Base-by-base conservation (phyloP, 495 filamentous ascomycete genomes). In the Letharia columbiana region DNA sequence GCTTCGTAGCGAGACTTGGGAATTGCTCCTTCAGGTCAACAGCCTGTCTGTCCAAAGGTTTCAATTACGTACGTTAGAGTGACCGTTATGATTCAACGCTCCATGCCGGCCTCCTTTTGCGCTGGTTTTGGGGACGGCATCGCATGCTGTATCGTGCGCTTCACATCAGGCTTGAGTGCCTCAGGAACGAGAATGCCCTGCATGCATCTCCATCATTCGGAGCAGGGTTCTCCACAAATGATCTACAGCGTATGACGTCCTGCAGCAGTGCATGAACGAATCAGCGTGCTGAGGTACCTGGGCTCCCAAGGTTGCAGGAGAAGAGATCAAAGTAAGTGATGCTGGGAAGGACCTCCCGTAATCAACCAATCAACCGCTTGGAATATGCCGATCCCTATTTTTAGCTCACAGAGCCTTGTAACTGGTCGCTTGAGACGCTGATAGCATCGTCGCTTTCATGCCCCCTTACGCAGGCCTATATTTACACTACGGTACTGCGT, bases 41-140 rank as follows among this genome's bases (percentile, higher is more conserved):
- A 15, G 54, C 33, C 13, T 37, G 54, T 18, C 15, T 57, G 13
- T 18, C 15, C 37, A n/a, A n/a, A 20, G 54, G 54, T 57, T 57
- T 57, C 54, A 3, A 57, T 57, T 37, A 57, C 54, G 54, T 37
- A 57, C 54, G 54, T 57, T 18, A 57, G 33, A 57, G 54, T 20
- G 6, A 39, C 15, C 17, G 33, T 9, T 37, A 37, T 57, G 52
- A 18, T 17, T 57, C 33, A 15, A 57, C 18, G 20, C 33, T 35
- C 54, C 33, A 37, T 17, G 17, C 31, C 31, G 54, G 20, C 33
- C 15, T 11, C 17, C 8, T 50, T 28, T 50, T 5, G 47, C 12
- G 12, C 31, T 17, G 52, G 18, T 9, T 18, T 11, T 35, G 52
- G 52, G 35, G 1, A 57, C 39, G 54, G 54, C 33, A 37, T 11